A percentile compares a stretch with the other conserved stretches of the same genome.
These are phyloP conservation scores for Alternaria burnsii DNA, from an alignment of 2,329 filamentous ascomycete genomes.

Conservation along the genomic window DNA sequence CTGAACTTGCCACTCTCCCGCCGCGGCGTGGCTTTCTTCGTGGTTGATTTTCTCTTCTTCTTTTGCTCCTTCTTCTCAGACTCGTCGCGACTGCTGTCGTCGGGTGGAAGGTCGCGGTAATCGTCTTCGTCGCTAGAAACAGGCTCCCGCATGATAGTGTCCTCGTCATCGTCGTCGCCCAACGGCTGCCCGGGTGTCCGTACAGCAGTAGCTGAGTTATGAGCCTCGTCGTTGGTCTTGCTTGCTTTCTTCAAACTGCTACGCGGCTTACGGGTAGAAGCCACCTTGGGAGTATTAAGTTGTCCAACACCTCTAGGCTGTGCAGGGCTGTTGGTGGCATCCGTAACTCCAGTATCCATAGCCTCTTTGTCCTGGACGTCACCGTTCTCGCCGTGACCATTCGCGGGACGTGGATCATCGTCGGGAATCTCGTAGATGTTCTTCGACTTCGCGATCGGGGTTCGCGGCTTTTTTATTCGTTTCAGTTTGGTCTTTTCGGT, in stretches of 20 bases:
- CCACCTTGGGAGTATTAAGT: background rate
- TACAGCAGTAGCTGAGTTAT: conserved; percentile 3
- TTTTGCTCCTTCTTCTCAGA: background rate
- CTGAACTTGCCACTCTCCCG: background rate
- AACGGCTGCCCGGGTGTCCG: conserved; percentile 1
- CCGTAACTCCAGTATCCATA: background rate
- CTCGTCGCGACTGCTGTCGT: too few relatives aligned
- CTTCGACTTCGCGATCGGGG: background rate
- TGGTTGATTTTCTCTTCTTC: background rate
- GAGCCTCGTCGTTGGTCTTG: background rate
- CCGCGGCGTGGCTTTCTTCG: background rate
- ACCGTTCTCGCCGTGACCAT: background rate
- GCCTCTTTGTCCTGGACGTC: background rate
- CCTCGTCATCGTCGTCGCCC: background rate
- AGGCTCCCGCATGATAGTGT: conserved; percentile 4
- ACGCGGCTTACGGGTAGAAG: background rate
- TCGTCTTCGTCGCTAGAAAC: conserved; percentile 6
- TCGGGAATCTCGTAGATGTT: conserved; percentile 10
- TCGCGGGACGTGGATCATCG: conserved; percentile 2
- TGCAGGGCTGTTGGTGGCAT: background rate
- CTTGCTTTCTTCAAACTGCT: background rate
- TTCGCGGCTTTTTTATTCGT: conserved; percentile 14
- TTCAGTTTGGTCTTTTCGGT: conserved; percentile 8
- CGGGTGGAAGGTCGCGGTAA: background rate
- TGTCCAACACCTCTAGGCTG: background rate